Conservation (phyloP, 176 grass and related monocot species). For the Zea mays region Zm-B73-REFERENCE-NAM-5.0 NC_050099.1:245052001-245052500, state of each 20-base stretch:
- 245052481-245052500: too few relatives aligned
- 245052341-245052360: constrained; percentile 66
- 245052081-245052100: not conserved
- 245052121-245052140: constrained; percentile 29
- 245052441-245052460: too few relatives aligned
- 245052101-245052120: constrained; percentile 32
- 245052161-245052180: not conserved
- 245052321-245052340: constrained; percentile 12
- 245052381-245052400: not conserved
- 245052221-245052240: not conserved
- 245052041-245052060: constrained; percentile 32
- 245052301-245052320: constrained; percentile 24
- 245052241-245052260: not conserved
- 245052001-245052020: constrained; percentile 6
- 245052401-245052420: not conserved
- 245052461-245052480: too few relatives aligned
- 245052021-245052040: constrained; percentile 29
- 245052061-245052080: not conserved
- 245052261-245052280: not conserved
- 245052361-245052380: constrained; percentile 42
- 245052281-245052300: constrained; percentile 25
- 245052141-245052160: not conserved
- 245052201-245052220: constrained; percentile 10
- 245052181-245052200: not conserved
- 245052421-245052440: too few relatives aligned